phyloP scores from a whole-genome alignment of 1,139 yeast genomes.

The Yamadazyma diospyri region DNA sequence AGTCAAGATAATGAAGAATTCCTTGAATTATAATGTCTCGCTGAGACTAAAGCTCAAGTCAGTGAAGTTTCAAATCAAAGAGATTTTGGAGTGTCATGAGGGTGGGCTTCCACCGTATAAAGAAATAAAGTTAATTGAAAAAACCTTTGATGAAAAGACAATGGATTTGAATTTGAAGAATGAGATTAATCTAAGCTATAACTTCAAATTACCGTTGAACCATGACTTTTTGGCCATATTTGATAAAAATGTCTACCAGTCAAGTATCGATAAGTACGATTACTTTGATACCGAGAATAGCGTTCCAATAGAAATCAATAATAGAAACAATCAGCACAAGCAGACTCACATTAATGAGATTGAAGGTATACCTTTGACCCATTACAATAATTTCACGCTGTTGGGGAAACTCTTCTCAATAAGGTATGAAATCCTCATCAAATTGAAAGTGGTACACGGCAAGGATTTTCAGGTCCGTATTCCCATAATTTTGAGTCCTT shows the following conservation, averaged over 20 bases:
- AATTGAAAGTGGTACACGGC: constrained; percentile 46
- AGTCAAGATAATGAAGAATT: constrained; percentile 36
- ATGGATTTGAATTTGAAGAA: constrained; percentile 21
- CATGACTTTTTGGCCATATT: constrained; percentile 34
- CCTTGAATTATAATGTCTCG: constrained; percentile 29
- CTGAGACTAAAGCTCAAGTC: constrained; percentile 42
- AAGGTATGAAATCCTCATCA: constrained; percentile 48
- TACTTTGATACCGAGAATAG: constrained; percentile 6
- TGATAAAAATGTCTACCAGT: constrained; percentile 7
- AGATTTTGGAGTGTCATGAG: constrained; percentile 45
- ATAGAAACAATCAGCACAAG: constrained; percentile 11
- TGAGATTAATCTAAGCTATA: constrained; percentile 27
- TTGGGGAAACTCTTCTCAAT: constrained; percentile 51
- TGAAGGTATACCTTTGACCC: constrained; percentile 44
- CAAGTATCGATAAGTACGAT: constrained; percentile 8
- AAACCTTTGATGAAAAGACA: constrained; percentile 22
- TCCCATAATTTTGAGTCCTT: constrained; percentile 55
- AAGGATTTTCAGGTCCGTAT: constrained; percentile 47
- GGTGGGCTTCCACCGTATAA: constrained; percentile 43
- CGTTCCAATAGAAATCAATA: constrained; percentile 13
- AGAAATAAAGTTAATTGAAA: constrained; percentile 32
- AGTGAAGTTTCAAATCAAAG: constrained; percentile 48
- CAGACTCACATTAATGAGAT: constrained; percentile 18
- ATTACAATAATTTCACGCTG: constrained; percentile 46
- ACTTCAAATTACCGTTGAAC: constrained; percentile 33